A percentile compares a stretch with the other conserved stretches of the same genome.
Evolutionary conservation across 2,329 filamentous ascomycete species (phyloP).

Genomic region (Cladorrhinum sp.): DNA sequence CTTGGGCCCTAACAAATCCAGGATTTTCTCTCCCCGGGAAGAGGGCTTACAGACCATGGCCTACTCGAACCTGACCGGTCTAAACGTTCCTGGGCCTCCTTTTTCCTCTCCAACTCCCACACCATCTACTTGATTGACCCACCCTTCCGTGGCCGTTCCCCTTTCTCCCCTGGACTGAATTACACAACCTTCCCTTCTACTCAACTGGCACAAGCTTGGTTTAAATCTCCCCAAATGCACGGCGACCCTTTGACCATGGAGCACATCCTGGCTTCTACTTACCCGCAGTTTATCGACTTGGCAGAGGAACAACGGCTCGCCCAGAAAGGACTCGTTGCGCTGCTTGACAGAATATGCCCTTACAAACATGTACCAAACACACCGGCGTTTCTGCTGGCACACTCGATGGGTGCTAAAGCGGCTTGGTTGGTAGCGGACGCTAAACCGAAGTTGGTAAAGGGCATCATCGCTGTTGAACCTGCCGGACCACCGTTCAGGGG

Average conservation of each 20-base stretch:
- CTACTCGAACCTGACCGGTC: not conserved
- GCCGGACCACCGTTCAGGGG: constrained; percentile 47
- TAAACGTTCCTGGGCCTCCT: constrained; percentile 5
- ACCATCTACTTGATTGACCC: constrained; percentile 14
- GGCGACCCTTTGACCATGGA: not conserved
- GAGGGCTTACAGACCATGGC: not conserved
- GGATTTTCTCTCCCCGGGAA: constrained; percentile 5
- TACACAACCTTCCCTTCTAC: constrained; percentile 1
- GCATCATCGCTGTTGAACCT: constrained; percentile 51
- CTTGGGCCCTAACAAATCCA: not conserved
- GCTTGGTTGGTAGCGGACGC: constrained; percentile 49
- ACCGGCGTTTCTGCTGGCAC: constrained; percentile 43
- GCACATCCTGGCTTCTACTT: constrained; percentile 4
- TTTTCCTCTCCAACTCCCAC: constrained; percentile 7
- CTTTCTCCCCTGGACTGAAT: not conserved
- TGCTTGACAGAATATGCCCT: constrained; percentile 20
- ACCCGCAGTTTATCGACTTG: not conserved
- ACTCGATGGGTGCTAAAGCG: constrained; percentile 48
- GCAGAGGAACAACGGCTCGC: not conserved
- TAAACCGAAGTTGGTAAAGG: constrained; percentile 44
- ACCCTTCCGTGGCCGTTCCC: constrained; percentile 13
- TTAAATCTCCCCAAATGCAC: not conserved
- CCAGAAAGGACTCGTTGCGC: constrained; percentile 9
- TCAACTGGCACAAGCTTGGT: not conserved
- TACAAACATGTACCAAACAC: no score